phyloP scores from a whole-genome alignment of 306 rosid genomes.

The Cicer chorassanicum region DNA sequence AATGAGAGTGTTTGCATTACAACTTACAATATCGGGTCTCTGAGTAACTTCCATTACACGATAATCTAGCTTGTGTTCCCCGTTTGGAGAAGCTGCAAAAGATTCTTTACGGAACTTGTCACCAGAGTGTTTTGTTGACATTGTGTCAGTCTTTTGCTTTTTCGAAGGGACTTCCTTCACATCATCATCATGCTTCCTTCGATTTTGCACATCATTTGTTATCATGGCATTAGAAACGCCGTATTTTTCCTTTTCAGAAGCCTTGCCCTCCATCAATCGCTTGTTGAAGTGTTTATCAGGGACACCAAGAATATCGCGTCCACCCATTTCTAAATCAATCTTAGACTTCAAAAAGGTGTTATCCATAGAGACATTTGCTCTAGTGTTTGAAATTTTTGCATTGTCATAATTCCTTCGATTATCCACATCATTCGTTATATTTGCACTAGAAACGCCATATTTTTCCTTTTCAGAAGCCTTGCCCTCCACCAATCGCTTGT shows the following conservation, averaged over 20 bases:
- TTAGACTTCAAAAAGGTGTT: slow-evolving; percentile 25
- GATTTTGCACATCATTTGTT: slow-evolving; percentile 32
- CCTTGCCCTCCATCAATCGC: slow-evolving; percentile 49
- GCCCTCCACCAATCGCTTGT: slow-evolving; percentile 45
- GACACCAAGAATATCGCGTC: slow-evolving; percentile 38
- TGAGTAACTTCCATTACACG: slow-evolving; percentile 53
- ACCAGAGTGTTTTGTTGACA: slow-evolving; percentile 32
- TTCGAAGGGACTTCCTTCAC: slow-evolving; percentile 52
- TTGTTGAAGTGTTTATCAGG: slow-evolving; percentile 3
- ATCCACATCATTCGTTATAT: slow-evolving; percentile 27
- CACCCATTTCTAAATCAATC: slow-evolving; percentile 45
- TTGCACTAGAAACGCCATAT: slow-evolving; percentile 44
- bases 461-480: slow-evolving; percentile 57
- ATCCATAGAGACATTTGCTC: background rate
- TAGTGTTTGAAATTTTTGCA: background rate
- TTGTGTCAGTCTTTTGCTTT: slow-evolving; percentile 55
- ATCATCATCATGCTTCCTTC: slow-evolving; percentile 28
- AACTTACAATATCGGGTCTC: slow-evolving; percentile 68
- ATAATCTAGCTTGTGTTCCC: slow-evolving; percentile 47
- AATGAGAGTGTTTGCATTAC: slow-evolving; percentile 45
- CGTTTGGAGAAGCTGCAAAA: slow-evolving; percentile 17
- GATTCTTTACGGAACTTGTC: slow-evolving; percentile 54
- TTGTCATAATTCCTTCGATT: slow-evolving; percentile 24
- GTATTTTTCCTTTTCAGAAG: slow-evolving; percentile 54
- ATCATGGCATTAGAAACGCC: slow-evolving; percentile 46